Evolutionary conservation across 441 rosid genomes (phyloP), one percentile per base, ranked within the genome.

Genomic region (Populus hybrid): DNA sequence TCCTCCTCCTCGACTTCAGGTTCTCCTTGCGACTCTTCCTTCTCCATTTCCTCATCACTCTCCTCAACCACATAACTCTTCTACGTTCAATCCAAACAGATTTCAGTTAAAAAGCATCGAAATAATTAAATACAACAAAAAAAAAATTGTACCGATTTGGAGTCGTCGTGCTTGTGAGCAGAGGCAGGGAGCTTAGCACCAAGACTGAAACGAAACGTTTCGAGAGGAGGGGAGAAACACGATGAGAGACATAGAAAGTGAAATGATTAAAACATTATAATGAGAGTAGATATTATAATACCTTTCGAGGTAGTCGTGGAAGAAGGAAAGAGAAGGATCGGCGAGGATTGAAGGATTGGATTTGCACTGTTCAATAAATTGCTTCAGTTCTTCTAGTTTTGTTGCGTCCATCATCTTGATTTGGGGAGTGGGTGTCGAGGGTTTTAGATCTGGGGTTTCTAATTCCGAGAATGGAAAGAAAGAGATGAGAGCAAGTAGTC

Each of bases 301-400:
- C 99, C 99, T 92, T 57, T 89, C 89, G 82, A 96, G 87, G 81
- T 91, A 96, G 78, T 94, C 98, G 57, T 94, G 93, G 90, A 96
- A 96, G 92, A 96, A 96, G 84, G 97, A 85, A 76, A 96, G 93
- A 1, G 95, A 82, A 57, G 99, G 94, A 57, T 95, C 91, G 40
- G 76, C 21, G 85, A 96, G 97, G n/a, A 92, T 38, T 36, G 99
- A 88, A 73, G 99, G 98, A 79, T 90, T 70, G 64, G 97, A 89
- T 30, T 30, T 30, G 32, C 32, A 30, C 32, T 30, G 32, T 30
- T 30, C 32, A 30, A 30, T 30, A 30, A 30, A 30, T 30, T 30
- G 32, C 32, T 30, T 30, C 32, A 30, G 32, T 30, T 85, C 89
- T 88, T 89, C 98, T 70, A 93, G 78, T 81, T 90, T 93, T 79